Evolutionary conservation across 2,329 filamentous ascomycete species (phyloP).

Genomic region (Helotiales sp.): DNA sequence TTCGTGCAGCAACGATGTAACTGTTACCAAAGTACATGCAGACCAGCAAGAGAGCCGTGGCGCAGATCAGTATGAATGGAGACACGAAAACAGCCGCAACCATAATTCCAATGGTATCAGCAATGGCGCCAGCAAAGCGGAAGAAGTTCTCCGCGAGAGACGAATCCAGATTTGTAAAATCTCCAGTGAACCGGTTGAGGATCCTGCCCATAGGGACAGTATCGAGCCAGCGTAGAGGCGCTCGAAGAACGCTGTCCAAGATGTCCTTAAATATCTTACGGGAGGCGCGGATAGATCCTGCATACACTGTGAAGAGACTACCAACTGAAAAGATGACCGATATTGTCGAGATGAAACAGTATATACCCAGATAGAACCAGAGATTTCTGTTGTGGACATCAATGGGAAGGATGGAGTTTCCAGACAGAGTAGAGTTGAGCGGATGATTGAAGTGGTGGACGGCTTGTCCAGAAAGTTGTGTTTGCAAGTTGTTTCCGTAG

Average conservation of each 20-base stretch:
- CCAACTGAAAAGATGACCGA: conserved; percentile 54
- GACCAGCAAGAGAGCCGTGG: conserved; percentile 57
- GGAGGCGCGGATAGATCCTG: conserved; percentile 70
- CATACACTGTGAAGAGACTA: conserved; percentile 66
- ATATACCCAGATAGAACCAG: conserved; percentile 68
- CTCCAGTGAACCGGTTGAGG: conserved; percentile 77
- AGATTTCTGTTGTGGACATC: conserved; percentile 22
- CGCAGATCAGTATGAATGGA: conserved; percentile 66
- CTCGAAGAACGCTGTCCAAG: conserved; percentile 68
- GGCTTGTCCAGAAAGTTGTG: conserved; percentile 36
- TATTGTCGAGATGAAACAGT: conserved; percentile 62
- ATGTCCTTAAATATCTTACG: conserved; percentile 68
- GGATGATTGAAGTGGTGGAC: background rate
- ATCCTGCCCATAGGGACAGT: conserved; percentile 78
- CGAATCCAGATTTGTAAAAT: conserved; percentile 76
- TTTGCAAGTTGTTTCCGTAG: conserved; percentile 9
- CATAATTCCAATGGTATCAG: conserved; percentile 68
- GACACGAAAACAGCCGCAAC: conserved; percentile 72
- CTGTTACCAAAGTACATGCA: conserved; percentile 21
- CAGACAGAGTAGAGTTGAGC: conserved; percentile 5
- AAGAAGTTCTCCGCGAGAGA: conserved; percentile 66
- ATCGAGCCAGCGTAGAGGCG: conserved; percentile 77
- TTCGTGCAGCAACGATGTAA: conserved; percentile 71
- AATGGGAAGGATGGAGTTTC: conserved; percentile 12
- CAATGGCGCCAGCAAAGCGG: conserved; percentile 60